These are phyloP conservation scores for Spencermartinsiella europaea DNA, from an alignment of 805 yeast species.

Conservation along the genomic window DNA sequence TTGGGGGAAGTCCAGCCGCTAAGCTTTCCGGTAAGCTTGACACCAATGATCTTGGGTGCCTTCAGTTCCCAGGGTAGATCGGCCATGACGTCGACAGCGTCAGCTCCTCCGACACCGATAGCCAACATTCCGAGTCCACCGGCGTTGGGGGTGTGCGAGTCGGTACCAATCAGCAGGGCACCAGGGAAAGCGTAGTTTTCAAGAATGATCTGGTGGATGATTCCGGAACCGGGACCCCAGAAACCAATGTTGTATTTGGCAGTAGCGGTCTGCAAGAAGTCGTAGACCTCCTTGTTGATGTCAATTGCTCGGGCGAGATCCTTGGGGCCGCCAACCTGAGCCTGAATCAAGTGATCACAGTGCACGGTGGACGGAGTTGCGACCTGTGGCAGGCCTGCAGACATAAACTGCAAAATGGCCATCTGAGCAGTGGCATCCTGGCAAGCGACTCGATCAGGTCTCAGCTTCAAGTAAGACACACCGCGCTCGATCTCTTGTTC, in stretches of 20 bases:
- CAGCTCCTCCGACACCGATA: slow-evolving; percentile 99
- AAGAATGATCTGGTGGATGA: slow-evolving; percentile 91
- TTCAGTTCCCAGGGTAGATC: slow-evolving; percentile 94
- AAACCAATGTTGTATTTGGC: slow-evolving; percentile 94
- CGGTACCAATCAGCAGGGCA: slow-evolving; percentile 92
- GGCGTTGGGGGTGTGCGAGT: slow-evolving; percentile 96
- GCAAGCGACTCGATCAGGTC: slow-evolving; percentile 98
- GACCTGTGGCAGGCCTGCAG: slow-evolving; percentile 84
- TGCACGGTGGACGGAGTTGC: slow-evolving; percentile 95
- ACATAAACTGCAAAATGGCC: slow-evolving; percentile 95
- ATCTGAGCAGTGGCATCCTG: slow-evolving; percentile 99
- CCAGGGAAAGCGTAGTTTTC: slow-evolving; percentile 98
- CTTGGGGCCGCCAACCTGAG: slow-evolving; percentile 81
- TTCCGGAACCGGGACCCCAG: slow-evolving; percentile 99
- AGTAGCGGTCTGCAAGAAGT: slow-evolving; percentile 82
- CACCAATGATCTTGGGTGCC: slow-evolving; percentile 95
- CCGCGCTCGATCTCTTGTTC: slow-evolving; percentile 83
- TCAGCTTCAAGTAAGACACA: slow-evolving; percentile 80
- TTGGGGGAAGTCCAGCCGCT: slow-evolving; percentile 97
- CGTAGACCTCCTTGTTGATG: slow-evolving; percentile 89
- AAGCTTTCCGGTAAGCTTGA: slow-evolving; percentile 84
- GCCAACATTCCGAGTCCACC: slow-evolving; percentile 98
- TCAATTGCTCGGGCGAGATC: slow-evolving; percentile 84
- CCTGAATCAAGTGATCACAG: slow-evolving; percentile 97
- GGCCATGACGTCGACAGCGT: slow-evolving; percentile 95